These are phyloP conservation scores for Mucor circinelloides DNA, from an alignment of 371 early-diverging fungal genomes.

Conservation along the genomic window DNA sequence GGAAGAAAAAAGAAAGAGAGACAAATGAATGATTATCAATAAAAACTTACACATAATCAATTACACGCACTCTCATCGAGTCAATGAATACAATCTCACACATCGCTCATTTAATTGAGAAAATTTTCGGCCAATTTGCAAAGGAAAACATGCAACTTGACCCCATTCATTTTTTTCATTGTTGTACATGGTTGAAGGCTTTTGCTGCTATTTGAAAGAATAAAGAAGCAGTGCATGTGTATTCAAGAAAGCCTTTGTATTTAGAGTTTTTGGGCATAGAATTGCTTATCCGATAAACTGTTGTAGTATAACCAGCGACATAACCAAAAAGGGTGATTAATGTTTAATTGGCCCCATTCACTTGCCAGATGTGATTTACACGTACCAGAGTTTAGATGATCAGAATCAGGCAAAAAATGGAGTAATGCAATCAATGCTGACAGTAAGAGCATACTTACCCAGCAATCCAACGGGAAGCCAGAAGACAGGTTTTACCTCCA, in stretches of 20 bases:
- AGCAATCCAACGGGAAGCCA: too few species aligned
- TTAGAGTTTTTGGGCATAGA: not conserved
- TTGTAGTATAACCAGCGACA: too few species aligned
- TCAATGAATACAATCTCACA: not conserved
- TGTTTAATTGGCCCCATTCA: too few species aligned
- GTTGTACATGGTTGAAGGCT: not conserved
- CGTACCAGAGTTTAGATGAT: too few species aligned
- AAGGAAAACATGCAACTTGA: not conserved
- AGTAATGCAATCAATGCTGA: too few species aligned
- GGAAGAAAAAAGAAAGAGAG: not conserved
- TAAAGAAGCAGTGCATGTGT: not conserved
- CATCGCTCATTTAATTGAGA: not conserved
- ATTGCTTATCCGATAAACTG: not conserved
- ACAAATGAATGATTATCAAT: not conserved
- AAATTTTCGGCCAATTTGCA: not conserved
- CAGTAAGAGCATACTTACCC: too few species aligned
- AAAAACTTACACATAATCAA: not conserved
- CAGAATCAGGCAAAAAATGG: too few species aligned
- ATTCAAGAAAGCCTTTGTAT: not conserved
- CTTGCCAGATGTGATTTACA: too few species aligned
- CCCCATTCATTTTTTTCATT: not conserved
- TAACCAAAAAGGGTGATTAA: too few species aligned
- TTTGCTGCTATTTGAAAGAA: not conserved
- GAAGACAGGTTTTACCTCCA: too few species aligned
- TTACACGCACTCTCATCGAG: not conserved